Base-by-base conservation (phyloP, 306 rosid genomes). In the Astragalus membranaceus region DNA sequence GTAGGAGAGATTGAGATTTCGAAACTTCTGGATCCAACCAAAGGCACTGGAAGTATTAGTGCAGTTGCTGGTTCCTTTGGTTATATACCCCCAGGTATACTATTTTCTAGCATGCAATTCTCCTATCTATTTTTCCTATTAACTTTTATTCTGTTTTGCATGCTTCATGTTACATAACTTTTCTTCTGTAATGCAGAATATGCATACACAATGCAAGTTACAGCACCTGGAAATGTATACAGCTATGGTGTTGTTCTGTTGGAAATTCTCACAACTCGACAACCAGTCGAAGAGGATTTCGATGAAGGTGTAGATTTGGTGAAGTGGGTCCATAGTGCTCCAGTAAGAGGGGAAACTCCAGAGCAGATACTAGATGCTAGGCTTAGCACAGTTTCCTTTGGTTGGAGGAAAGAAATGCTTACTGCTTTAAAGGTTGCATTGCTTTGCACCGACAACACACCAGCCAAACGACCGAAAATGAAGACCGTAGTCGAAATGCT, bases 391-490 rank as follows among this genome's bases (percentile, higher is more conserved):
- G 92, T 95, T 57, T 91, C 99, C 23, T 95, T 95, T 49, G 82
- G 88, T 35, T 91, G 99, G 99, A 87, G 99, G 89, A 95, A 88
- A 84, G 97, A 95, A 81, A 95, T 95, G 99, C 99, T 95, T 76
- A 92, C 99, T 59, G 91, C 96, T 42, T 85, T 91, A 11, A 95
- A 95, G 81, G 88, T 91, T n/a, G 99, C 99, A 3, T 81, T 91
- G 78, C 95, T 91, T 64, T 95, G 99, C 86, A 95, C 96, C 9
- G 99, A 95, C 67, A 85, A 37, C 46, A 91, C 91, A 13, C 97
- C 99, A 3, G 99, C 97, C 42, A 95, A 95, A 70, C 87, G 97
- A 58, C 99, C 97, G 0, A 95, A 91, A 80, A 91, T 91, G 99
- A 95, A 91, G 89, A 85, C 80, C 69, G 97, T 91, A 0, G 95